Conservation (phyloP, 345 rosid species). For the Bruguiera gymnorhiza region DNA sequence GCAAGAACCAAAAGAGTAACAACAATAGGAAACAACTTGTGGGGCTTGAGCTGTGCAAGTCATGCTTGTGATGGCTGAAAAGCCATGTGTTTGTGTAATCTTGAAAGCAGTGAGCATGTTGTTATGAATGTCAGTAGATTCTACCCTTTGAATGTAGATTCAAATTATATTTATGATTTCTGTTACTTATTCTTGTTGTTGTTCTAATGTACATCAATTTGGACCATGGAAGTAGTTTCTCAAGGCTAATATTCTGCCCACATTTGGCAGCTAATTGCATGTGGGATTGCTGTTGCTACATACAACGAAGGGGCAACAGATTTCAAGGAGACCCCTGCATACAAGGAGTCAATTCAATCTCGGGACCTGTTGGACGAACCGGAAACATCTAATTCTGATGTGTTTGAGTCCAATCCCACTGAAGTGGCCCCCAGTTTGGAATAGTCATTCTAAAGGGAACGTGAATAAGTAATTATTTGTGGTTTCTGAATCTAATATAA, state of each 20-base stretch:
- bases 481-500: background rate
- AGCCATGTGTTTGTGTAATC: too few species aligned
- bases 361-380: slow-evolving; percentile 76
- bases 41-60: too few species aligned
- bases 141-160: too few species aligned
- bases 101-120: too few species aligned
- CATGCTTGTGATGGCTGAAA: too few species aligned
- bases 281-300: slow-evolving; percentile 80
- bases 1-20: too few species aligned
- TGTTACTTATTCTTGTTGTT: background rate
- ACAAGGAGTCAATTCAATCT: slow-evolving; percentile 72
- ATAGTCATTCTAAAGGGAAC: slow-evolving; percentile 22
- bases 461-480: slow-evolving; percentile 10
- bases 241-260: background rate
- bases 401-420: slow-evolving; percentile 96
- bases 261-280: slow-evolving; percentile 59
- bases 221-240: background rate
- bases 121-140: too few species aligned
- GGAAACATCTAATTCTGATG: slow-evolving; percentile 62
- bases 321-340: slow-evolving; percentile 83
- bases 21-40: too few species aligned
- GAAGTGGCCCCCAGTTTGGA: slow-evolving; percentile 96
- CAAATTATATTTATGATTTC: too few species aligned
- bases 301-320: slow-evolving; percentile 95
- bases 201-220: too few species aligned